Base-by-base conservation (phyloP, 2,329 filamentous ascomycete genomes). In the Fusarium chuoi region DNA sequence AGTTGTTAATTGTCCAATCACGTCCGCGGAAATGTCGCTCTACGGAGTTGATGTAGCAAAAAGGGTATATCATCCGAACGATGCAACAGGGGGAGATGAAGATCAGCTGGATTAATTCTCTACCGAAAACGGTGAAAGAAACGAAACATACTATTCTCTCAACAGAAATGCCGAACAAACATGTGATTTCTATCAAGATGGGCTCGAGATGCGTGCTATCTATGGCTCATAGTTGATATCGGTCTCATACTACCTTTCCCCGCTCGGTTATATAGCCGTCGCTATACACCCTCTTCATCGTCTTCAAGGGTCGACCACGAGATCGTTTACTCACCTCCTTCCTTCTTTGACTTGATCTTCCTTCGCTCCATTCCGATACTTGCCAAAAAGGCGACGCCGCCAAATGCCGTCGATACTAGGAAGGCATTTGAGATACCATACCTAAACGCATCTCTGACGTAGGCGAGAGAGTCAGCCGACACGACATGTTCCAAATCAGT, bases 331-430 rank as follows among this genome's bases (percentile, higher is more conserved):
- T 41, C 28, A 42, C 30, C 59, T 56, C 59, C 42, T 22, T 59
- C 63, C 35, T 64, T 62, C 58, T 69, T 74, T 3, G 62, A 61
- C 51, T 62, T 51, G 12, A 77, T 75, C 7, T 56, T 68, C 22
- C 26, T 63, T 35, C 71, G 59, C 41, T 77, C 75, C 68, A 77
- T 73, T 8, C 75, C 62, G 13, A 76, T 39, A 14, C 73, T 74
- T 5, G 52, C 70, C 38, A 77, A 51, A 42, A 77, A 77, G 0
- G 73, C 73, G 28, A 20, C 61, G 24, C 73, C 61, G 11, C 75
- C 67, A 12, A 77, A 54, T 8, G 57, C 71, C 18, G 73, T 65
- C 11, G 75, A 75, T 45, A 76, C 75, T n/a, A 77, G 41, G 39
- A 74, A 74, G 4, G 75, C 61, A 7, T 68, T 74, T 17, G 70